Base-by-base conservation (phyloP, 169 alveolate genomes). In the Babesia bigemina region DNA sequence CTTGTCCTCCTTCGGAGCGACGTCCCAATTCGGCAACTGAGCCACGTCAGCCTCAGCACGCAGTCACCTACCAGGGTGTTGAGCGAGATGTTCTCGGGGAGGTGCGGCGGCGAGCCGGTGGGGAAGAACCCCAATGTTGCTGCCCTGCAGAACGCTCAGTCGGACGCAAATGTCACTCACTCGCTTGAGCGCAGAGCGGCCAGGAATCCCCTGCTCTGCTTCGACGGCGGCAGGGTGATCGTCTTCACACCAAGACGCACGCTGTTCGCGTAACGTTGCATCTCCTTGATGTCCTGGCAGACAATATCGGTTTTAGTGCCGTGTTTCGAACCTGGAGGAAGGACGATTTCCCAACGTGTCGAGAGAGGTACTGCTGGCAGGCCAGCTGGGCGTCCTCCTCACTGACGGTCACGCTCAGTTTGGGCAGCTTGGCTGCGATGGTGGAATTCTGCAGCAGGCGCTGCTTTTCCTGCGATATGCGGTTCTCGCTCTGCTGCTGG, bases 321-420 rank as follows among this genome's bases (percentile, higher is more conserved):
- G 47, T 28, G 44, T 4, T 33, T 6, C 69, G 19, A 39, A 82
- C 89, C 78, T 55, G 67, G 16, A 71, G 45, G n/a, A 74, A 60
- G 22, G 76, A 69, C 36, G 84, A 42, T 16, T 33, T 45, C 16
- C 42, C 69, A 4, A 82, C 81, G 53, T 66, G 24, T 24, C 67
- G 57, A 24, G 72, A 70, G 14, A 82, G 74, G 58, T 82, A 82
- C 24, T 74, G 79, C 65, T 82, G 85, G 67, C 89, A 82, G 11
- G 85, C 89, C 63, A 82, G 29, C 67, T 71, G 77, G 29, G 89
- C 86, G 45, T 82, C 89, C 73, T 82, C 89, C 69, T 82, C 89
- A 50, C 79, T 73, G 28, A 82, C 85, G 19, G 65, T 59, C 50
- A 73, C 73, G 39, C 45, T 73, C 14, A 70, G 60, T 28, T 82